Evolutionary conservation across 345 rosid genomes (phyloP), one percentile per base, ranked within the genome.

Genomic region (Clausena lansium): DNA sequence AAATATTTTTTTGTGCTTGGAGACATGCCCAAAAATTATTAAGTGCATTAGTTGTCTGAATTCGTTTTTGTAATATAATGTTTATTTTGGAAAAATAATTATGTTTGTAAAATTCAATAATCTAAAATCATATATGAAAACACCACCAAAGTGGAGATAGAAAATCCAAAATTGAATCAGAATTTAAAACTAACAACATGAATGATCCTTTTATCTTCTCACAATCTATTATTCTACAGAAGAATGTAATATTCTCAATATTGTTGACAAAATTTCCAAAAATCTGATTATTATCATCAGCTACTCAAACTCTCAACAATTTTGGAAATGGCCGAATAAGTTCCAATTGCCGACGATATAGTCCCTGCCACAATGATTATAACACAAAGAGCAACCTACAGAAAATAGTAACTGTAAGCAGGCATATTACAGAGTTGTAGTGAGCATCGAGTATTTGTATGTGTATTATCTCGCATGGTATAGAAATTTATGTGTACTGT

Each of bases 361-460:
- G 79, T 82, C 64, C 99, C 99, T 61, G 93, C 93, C n/a, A 83
- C 69, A 20, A 95, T 88, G 47, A 91, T 86, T 9, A 90, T 39
- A 59, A 85, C 50, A 83, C 99, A 95, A 22, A 87, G 14, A 50
- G 78, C 70, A 66, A 70, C 87, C 99, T 93, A 35, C 77, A 83
- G 22, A 77, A 47, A 27, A 10, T 4, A 50, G 20, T 30, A 64
- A 9, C 64, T 2, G 41, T 5, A 57, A 72, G 13, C 38, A 70
- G 2, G 15, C 20, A 41, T 15, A 27, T 47, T 6, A 45, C 8
- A 22, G 4, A 17, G 19, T 66, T 20, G 70, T 14, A 70, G 27
- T n/a, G 45, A 4, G 52, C 19, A 8, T 30, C 14, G 9, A 61
- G 33, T 20, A 54, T 52, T 52, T 19, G 20, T 17, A 5, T 52